Percentiles rank a stretch among this genome's conserved stretches.
phyloP scores from a whole-genome alignment of 1,284 basidiomycete species.

The Sanghuangporus sanghuang region DNA sequence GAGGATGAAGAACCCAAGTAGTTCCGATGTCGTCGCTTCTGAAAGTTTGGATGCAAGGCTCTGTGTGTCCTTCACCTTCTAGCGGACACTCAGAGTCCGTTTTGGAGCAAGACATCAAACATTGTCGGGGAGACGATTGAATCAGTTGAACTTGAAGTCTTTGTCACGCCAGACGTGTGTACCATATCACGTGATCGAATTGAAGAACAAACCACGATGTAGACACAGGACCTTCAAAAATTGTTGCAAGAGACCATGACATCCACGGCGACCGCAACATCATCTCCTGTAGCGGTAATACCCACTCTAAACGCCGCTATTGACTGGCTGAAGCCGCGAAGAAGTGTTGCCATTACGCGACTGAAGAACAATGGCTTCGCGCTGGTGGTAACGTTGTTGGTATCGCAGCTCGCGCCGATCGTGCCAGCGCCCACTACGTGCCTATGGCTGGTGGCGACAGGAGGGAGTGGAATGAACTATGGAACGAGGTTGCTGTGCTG shows the following conservation, averaged over 20 bases:
- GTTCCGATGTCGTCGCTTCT: too few relatives aligned
- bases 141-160: too few relatives aligned
- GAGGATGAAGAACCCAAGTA: too few relatives aligned
- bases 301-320: not conserved
- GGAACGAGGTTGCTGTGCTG: conserved; percentile 6
- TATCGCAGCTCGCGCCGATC: conserved; percentile 12
- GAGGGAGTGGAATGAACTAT: conserved; percentile 1
- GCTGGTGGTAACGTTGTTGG: conserved; percentile 7
- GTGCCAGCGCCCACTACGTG: conserved; percentile 13
- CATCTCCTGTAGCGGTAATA: not conserved
- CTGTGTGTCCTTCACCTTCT: too few relatives aligned
- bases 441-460: conserved; percentile 8
- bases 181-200: too few relatives aligned
- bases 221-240: too few relatives aligned
- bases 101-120: too few relatives aligned
- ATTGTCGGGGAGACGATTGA: too few relatives aligned
- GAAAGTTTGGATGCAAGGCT: too few relatives aligned
- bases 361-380: conserved; percentile 18
- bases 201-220: too few relatives aligned
- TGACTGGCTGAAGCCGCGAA: conserved; percentile 18
- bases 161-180: too few relatives aligned
- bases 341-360: conserved; percentile 14
- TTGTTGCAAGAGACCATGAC: not conserved
- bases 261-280: not conserved
- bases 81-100: too few relatives aligned